Base-by-base conservation (phyloP, 176 grass and related monocot genomes). In the Dendrocalamus sinicus region DNA sequence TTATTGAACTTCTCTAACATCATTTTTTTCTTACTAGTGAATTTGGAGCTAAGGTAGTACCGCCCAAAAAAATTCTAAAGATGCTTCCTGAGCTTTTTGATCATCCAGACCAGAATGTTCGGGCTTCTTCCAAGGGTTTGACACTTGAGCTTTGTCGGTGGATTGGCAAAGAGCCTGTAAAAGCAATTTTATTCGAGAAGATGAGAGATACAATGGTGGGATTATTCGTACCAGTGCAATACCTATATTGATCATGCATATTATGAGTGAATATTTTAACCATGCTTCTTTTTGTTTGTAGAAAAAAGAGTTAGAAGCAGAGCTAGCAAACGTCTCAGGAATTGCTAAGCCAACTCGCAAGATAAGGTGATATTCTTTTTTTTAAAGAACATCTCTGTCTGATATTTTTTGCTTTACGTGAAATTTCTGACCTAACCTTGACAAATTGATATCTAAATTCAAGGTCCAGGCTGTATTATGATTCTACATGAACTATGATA, bases 251-350 rank as follows among this genome's bases (percentile, higher is more conserved):
- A 63, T 65, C 12, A 40, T 80, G 40, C 48, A 41, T 75, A 58
- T 35, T 14, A 35, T 17, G 8, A 71, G 3, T 24, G 20, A 76
- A 85, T 46, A 64, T 7, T 37, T 16, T 85, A 83, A 80, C 46
- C 46, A 79, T 30, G 14, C 68, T 86, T 86, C 40, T 82, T 45
- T 83, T 35, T 76, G 9, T 94, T 77, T 89, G 72, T 83, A 99
- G 97, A 99, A 96, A 96, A 99, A 99, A 91, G 97, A 99, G 76
- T 80, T 99, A 88, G 97, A 99, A 84, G 94, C 92, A 47, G 97
- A 99, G 52, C 70, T 99, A 55, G 92, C 90, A 72, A 96, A 99
- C 19, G 94, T 96, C 52, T 91, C 90, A 0, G 94, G 97, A 63
- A 62, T 86, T 80, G 90, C 92, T 81, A 94, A 91, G 50, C 97